Evolutionary conservation across 306 rosid genomes (phyloP), one percentile per base, ranked within the genome.

Genomic region (Crataegus laevigata): DNA sequence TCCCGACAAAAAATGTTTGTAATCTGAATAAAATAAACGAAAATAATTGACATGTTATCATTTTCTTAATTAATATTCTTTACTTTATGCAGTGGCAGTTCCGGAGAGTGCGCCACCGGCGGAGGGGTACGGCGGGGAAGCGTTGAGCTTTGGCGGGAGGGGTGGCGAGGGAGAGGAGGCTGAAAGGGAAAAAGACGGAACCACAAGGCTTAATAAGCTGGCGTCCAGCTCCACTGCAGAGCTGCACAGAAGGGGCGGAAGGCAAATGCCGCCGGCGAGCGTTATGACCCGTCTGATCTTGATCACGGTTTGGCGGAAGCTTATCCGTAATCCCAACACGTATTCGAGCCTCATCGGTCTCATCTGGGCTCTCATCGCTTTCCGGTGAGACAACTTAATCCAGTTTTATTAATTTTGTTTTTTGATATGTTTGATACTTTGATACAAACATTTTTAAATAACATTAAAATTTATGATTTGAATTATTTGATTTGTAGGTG

Each of bases 231-330:
- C 98, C 1, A 82, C 91, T 3, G 88, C 92, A 4, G 99, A 92
- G 86, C 89, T 91, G 24, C 96, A 94, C 84, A 84, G 92, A 0
- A 90, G 86, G 69, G 71, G 45, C 1, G 18, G 69, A 1, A 96
- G 90, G 78, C 91, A 90, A 81, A 85, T 96, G 99, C 99, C 99
- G 38, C 99, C 99, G 81, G 99, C 99, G 43, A 96, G 96, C 70
- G 99, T 96, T 1, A 92, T 96, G 96, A 96, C 99, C 11, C 96
- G 98, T 66, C 80, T 96, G 78, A 96, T 96, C 75, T 71, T 96
- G 62, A 96, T 96, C 82, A 96, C 92, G 99, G 99, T 96, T 54
- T 96, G 99, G 99, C 75, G 99, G 47, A 96, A 96, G 82, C 98
- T 96, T 30, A 96, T 96, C 86, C 90, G 99, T 7, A 96, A 96